Percentiles rank a stretch among this genome's conserved stretches.
These are phyloP conservation scores for Macrophomina tecta DNA, from an alignment of 2,329 filamentous ascomycete species.

Conservation along the genomic window DNA sequence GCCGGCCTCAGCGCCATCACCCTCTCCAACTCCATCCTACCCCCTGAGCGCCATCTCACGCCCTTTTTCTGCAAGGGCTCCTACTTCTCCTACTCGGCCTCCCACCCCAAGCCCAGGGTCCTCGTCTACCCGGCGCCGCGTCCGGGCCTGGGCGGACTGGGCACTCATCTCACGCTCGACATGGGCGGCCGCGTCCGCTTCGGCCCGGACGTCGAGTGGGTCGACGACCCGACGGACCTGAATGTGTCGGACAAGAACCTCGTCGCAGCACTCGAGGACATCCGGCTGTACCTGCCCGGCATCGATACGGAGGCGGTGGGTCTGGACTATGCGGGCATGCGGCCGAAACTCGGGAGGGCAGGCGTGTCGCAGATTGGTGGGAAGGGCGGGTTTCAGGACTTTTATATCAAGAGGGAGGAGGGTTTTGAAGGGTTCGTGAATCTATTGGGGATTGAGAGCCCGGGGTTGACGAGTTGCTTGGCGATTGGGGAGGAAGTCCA, in stretches of 20 bases:
- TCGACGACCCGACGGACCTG: conserved; percentile 73
- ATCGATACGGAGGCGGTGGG: conserved; percentile 70
- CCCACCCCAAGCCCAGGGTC: conserved; percentile 68
- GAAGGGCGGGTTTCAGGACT: conserved; percentile 74
- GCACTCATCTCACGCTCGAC: conserved; percentile 93
- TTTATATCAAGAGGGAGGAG: conserved; percentile 77
- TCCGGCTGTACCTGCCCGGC: conserved; percentile 77
- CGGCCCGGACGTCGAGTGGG: conserved; percentile 95
- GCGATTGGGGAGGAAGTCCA: conserved; percentile 83
- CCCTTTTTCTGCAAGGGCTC: conserved; percentile 92
- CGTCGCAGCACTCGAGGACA: conserved; percentile 72
- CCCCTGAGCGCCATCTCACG: conserved; percentile 58
- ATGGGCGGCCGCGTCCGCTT: conserved; percentile 84
- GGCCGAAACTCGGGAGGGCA: conserved; percentile 77
- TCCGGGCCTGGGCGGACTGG: conserved; percentile 81
- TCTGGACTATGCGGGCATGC: conserved; percentile 88
- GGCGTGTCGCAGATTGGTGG: conserved; percentile 67
- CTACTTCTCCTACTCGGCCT: conserved; percentile 83
- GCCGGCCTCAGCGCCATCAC: conserved; percentile 79
- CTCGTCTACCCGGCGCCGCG: conserved; percentile 88
- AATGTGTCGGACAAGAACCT: conserved; percentile 69
- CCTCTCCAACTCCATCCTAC: conserved; percentile 83
- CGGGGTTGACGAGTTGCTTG: conserved; percentile 84
- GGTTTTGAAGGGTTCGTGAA: conserved; percentile 86
- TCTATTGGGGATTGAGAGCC: conserved; percentile 90